Conservation (phyloP, 352 stramenopile genomes). For the Phytophthora uliginosa region DNA sequence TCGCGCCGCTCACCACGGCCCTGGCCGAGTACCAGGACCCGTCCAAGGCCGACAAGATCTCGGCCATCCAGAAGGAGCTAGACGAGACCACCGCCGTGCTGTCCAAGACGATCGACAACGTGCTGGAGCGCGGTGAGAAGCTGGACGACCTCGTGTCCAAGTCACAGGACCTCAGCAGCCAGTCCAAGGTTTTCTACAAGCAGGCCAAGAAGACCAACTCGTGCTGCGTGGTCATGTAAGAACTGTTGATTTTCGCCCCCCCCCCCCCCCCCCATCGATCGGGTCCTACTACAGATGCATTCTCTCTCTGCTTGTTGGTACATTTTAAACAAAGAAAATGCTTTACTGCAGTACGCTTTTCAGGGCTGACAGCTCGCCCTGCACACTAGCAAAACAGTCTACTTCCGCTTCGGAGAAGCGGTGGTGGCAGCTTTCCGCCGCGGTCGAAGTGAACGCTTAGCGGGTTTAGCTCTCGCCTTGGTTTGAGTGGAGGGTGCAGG, state of each 20-base stretch:
- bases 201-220: conserved; percentile 99
- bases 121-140: conserved; percentile 99
- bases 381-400: conserved; percentile 32
- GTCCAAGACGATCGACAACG: conserved; percentile 99
- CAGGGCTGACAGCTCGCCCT: conserved; percentile 10
- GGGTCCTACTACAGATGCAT: conserved; percentile 34
- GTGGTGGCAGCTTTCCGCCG: conserved; percentile 54
- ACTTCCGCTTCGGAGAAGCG: conserved; percentile 52
- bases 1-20: conserved; percentile 93
- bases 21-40: conserved; percentile 98
- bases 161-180: conserved; percentile 97
- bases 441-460: conserved; percentile 67
- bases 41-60: conserved; percentile 99
- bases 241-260: conserved; percentile 22
- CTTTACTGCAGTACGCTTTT: conserved; percentile 38
- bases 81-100: conserved; percentile 99
- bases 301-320: conserved; percentile 44
- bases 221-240: conserved; percentile 97
- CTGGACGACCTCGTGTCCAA: conserved; percentile 99
- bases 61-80: conserved; percentile 99
- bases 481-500: conserved; percentile 26
- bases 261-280: conserved; percentile 23
- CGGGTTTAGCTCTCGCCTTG: conserved; percentile 27
- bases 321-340: conserved; percentile 52
- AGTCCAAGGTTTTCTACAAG: conserved; percentile 99